phyloP scores from a whole-genome alignment of 148 eudicot species.

The Rheum nobile region DNA sequence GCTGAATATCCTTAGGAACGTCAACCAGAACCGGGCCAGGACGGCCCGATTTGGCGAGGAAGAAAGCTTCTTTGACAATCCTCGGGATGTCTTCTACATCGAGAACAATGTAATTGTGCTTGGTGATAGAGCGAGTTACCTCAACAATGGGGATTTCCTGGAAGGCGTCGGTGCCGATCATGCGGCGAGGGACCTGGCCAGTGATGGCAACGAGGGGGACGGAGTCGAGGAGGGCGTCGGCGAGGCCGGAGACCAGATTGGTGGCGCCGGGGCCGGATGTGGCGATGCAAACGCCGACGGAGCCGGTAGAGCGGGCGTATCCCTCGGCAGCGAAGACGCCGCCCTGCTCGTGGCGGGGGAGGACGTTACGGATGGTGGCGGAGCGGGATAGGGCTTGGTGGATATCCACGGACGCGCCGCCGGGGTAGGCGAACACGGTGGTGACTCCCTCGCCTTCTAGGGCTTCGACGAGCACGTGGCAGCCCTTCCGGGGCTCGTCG shows the following conservation, averaged over 20 bases:
- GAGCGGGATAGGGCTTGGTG: slow-evolving; percentile 89
- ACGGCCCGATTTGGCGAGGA: slow-evolving; percentile 54
- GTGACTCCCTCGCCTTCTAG: slow-evolving; percentile 77
- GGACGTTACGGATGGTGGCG: slow-evolving; percentile 40
- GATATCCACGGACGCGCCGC: slow-evolving; percentile 88
- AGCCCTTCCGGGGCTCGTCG: slow-evolving; percentile 71
- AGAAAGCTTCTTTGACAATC: slow-evolving; percentile 73
- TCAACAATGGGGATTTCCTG: slow-evolving; percentile 94
- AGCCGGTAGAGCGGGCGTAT: slow-evolving; percentile 73
- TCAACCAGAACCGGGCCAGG: slow-evolving; percentile 88
- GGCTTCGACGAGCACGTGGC: slow-evolving; percentile 80
- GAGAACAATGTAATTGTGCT: slow-evolving; percentile 72
- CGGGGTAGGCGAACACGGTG: slow-evolving; percentile 80
- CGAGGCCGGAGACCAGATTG: slow-evolving; percentile 68
- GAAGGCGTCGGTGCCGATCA: slow-evolving; percentile 91
- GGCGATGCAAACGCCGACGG: slow-evolving; percentile 88
- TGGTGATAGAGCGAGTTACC: slow-evolving; percentile 80
- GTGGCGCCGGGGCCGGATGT: slow-evolving; percentile 97
- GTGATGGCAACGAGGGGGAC: slow-evolving; percentile 77
- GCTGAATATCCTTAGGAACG: slow-evolving; percentile 85
- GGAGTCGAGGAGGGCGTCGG: slow-evolving; percentile 79
- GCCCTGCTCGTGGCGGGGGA: slow-evolving; percentile 89
- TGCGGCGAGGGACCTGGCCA: slow-evolving; percentile 75
- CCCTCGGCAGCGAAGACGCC: slow-evolving; percentile 90
- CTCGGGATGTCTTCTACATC: slow-evolving; percentile 83